Percentiles rank a stretch among this genome's conserved stretches.
phyloP scores from a whole-genome alignment of 2,329 filamentous ascomycete genomes.

The Phialocephala subalpina region DNA sequence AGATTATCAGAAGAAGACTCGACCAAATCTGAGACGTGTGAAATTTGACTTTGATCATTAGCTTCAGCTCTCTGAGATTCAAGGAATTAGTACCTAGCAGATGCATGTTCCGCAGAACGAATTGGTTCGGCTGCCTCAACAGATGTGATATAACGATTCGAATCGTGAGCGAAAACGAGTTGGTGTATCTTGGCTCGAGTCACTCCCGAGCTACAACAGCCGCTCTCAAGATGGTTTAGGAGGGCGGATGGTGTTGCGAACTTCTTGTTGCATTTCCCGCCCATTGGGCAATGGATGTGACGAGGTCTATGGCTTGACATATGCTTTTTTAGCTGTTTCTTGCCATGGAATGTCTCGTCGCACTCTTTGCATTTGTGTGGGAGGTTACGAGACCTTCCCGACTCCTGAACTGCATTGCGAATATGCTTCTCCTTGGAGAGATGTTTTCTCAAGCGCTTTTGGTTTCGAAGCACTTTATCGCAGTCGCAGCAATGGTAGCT shows the following conservation, averaged over 20 bases:
- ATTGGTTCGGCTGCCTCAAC: constrained; percentile 14
- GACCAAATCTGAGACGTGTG: background rate
- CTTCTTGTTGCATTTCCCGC: constrained; percentile 21
- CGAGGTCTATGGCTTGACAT: constrained; percentile 22
- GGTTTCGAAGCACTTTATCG: constrained; percentile 15
- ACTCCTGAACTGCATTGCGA: constrained; percentile 16
- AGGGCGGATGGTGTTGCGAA: constrained; percentile 27
- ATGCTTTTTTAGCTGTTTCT: constrained; percentile 20
- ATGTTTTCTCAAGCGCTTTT: constrained; percentile 17
- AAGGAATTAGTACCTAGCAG: background rate
- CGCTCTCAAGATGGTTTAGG: constrained; percentile 29
- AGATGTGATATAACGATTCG: constrained; percentile 21
- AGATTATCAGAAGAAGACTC: constrained; percentile 7
- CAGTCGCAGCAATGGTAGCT: constrained; percentile 27
- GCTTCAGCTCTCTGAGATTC: constrained; percentile 8
- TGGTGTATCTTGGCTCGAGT: constrained; percentile 23
- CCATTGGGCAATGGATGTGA: constrained; percentile 24
- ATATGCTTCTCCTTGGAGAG: constrained; percentile 1
- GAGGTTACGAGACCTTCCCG: constrained; percentile 4
- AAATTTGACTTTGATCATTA: constrained; percentile 8
- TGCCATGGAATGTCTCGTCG: constrained; percentile 26
- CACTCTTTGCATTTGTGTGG: constrained; percentile 24
- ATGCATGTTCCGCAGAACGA: constrained; percentile 1
- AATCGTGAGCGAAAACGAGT: constrained; percentile 18
- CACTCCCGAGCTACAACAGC: constrained; percentile 26